Percentiles rank a stretch among this genome's conserved stretches.
These are phyloP conservation scores for Ensete glaucum DNA, from an alignment of 176 grass and related monocot genomes.

Conservation along the genomic window DNA sequence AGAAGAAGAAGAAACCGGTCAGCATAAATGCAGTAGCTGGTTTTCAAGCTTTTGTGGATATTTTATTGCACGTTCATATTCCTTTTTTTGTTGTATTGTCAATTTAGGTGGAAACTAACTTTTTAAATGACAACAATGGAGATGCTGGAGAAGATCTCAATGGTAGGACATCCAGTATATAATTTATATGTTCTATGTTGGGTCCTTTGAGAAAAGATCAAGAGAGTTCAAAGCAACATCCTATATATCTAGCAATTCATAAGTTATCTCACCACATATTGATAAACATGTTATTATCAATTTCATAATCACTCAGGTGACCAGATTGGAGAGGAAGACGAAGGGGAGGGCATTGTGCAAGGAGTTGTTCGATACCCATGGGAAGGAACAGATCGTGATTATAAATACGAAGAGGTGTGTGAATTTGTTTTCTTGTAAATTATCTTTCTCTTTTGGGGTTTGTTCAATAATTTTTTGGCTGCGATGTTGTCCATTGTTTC, in stretches of 20 bases:
- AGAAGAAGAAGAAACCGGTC: constrained; percentile 88
- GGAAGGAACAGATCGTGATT: constrained; percentile 63
- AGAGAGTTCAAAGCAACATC: neutral
- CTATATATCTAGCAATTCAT: neutral
- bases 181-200: neutral
- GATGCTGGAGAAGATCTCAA: constrained; percentile 30
- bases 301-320: constrained; percentile 28
- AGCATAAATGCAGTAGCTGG: neutral
- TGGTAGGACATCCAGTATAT: constrained; percentile 12
- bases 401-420: constrained; percentile 68
- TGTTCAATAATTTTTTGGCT: neutral
- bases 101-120: constrained; percentile 63
- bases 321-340: constrained; percentile 49
- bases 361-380: constrained; percentile 52
- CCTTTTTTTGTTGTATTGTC: constrained; percentile 4
- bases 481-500: neutral
- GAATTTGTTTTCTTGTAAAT: neutral
- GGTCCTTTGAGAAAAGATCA: neutral
- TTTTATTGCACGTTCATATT: neutral
- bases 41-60: neutral
- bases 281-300: neutral
- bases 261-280: neutral
- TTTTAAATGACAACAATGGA: constrained; percentile 27
- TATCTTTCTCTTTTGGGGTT: neutral
- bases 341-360: constrained; percentile 60